Base-by-base conservation (phyloP, 139 green algal genomes). In the Chlamydomonas eustigma region DNA sequence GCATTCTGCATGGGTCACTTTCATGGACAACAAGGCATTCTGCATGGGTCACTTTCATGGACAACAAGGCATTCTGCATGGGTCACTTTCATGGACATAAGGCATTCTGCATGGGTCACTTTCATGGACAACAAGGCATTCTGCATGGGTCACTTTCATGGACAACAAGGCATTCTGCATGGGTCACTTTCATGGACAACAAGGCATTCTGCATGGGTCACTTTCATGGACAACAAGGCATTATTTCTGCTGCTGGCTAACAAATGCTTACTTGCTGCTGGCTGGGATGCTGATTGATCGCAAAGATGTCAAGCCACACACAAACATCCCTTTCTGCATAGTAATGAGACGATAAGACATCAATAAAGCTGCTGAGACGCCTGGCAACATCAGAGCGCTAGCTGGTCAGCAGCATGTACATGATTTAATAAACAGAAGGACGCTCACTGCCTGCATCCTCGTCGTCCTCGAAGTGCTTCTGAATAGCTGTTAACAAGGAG, bases 261-360 rank as follows among this genome's bases (percentile, higher is more conserved):
- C n/a, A n/a, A n/a, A n/a, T n/a, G n/a, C n/a, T n/a, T 69, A 12
- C 32, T 38, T 75, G 37, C 37, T 75, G 37, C 37, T 75, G 37
- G 3, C 38, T 25, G 3, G 68, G 37, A 35, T 75, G 68, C 38
- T 75, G 68, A 38, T 75, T 75, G 34, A 75, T 63, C 3, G 68
- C 68, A 58, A 75, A 58, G 38, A 75, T 75, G 68, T 75, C 68
- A 4, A 75, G 68, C 68, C 68, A 75, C 35, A 75, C 68, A 25
- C 68, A 75, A 25, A 75, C 35, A 38, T 35, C 37, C 37, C 64
- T 32, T 8, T 70, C n/a, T n/a, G n/a, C n/a, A n/a, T n/a, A n/a
- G n/a, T n/a, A n/a, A n/a, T n/a, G n/a, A n/a, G n/a, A n/a, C n/a
- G n/a, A n/a, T n/a, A n/a, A n/a, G n/a, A n/a, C n/a, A n/a, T n/a